A percentile compares a stretch with the other conserved stretches of the same genome.
Conservation (phyloP, 352 stramenopile genomes). For the Pythium brassicae region DNA sequence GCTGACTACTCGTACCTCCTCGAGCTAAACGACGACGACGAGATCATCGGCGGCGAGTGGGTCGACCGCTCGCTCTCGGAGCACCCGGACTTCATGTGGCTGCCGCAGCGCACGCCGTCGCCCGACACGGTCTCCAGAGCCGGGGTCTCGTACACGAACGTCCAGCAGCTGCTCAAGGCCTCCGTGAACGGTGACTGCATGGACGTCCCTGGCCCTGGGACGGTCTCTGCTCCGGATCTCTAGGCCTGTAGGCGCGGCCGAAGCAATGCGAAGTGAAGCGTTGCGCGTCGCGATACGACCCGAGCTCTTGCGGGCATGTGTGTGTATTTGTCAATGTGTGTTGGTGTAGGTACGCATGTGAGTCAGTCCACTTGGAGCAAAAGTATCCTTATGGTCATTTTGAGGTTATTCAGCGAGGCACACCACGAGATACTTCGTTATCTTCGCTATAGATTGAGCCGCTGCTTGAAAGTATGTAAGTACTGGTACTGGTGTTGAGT, state of each 20-base stretch:
- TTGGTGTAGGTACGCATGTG: too few relatives aligned
- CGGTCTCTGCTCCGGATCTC: background rate
- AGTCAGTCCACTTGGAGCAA: too few relatives aligned
- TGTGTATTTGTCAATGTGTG: too few relatives aligned
- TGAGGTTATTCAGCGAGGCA: too few relatives aligned
- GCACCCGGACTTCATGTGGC: constrained; percentile 18
- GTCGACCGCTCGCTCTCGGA: constrained; percentile 6
- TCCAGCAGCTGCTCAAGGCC: constrained; percentile 5
- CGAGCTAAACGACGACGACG: constrained; percentile 4
- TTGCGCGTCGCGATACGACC: too few relatives aligned
- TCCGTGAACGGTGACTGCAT: constrained; percentile 2
- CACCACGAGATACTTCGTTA: too few relatives aligned
- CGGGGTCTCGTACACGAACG: constrained; percentile 13
- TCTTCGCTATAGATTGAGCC: too few relatives aligned
- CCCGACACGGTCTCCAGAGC: background rate
- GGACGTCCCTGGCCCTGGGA: background rate
- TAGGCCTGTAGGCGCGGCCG: too few relatives aligned
- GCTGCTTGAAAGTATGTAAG: too few relatives aligned
- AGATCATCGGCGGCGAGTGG: constrained; percentile 13
- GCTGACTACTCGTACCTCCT: constrained; percentile 12
- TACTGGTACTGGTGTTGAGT: too few relatives aligned
- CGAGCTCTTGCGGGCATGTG: too few relatives aligned
- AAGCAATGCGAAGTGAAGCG: background rate
- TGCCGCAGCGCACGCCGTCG: constrained; percentile 2
- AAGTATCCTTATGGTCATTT: too few relatives aligned